Evolutionary conservation across 345 rosid genomes (phyloP).

Genomic region (Syzygium grande): DNA sequence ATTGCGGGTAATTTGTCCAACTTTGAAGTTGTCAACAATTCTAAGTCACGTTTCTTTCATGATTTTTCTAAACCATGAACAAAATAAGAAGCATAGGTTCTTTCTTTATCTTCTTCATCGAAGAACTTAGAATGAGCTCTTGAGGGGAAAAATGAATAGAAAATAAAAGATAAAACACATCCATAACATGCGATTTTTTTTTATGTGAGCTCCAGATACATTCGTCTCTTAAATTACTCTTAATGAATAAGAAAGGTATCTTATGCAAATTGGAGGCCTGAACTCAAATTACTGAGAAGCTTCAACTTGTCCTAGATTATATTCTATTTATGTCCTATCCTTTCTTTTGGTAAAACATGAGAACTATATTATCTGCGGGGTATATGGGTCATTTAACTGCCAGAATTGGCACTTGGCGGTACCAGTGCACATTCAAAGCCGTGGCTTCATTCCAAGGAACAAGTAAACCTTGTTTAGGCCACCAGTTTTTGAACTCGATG

Average conservation of each 20-base stretch:
- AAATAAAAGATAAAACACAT: background rate
- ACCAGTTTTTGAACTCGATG: background rate
- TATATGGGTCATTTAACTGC: background rate
- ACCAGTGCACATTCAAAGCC: background rate
- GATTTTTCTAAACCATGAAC: no score
- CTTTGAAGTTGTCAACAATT: no score
- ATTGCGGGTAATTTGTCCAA: background rate
- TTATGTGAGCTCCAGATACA: background rate
- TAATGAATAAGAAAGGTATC: background rate
- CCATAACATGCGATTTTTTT: background rate
- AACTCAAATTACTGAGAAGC: background rate
- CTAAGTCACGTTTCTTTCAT: no score
- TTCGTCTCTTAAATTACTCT: background rate
- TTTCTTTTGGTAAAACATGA: background rate
- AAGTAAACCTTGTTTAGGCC: background rate
- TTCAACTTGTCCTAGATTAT: background rate
- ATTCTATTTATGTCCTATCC: background rate
- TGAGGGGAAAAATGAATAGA: background rate
- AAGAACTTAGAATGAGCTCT: background rate
- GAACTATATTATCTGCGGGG: background rate
- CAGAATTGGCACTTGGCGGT: background rate
- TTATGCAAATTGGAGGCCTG: background rate
- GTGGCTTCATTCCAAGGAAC: background rate
- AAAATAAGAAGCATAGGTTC: background rate
- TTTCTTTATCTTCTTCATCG: background rate